phyloP scores from a whole-genome alignment of 148 eudicot genomes.

The Cornus kousa region DNA sequence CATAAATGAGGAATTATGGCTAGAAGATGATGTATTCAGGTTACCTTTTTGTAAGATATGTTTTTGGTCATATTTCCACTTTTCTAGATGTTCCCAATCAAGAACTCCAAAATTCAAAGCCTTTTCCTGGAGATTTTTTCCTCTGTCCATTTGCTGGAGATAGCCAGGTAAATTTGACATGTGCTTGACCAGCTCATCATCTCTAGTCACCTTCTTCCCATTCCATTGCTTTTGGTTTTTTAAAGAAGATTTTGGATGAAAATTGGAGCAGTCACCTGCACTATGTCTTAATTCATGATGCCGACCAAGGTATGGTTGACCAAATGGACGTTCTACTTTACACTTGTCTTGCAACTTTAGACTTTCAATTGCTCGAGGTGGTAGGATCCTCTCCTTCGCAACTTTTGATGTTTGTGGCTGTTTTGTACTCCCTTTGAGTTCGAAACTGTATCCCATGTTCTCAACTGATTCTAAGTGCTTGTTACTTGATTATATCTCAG shows the following conservation, averaged over 20 bases:
- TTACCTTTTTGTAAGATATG: slow-evolving; percentile 14
- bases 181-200: slow-evolving; percentile 73
- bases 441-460: slow-evolving; percentile 28
- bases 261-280: slow-evolving; percentile 18
- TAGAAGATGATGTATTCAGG: slow-evolving; percentile 10
- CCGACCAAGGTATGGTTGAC: slow-evolving; percentile 33
- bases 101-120: slow-evolving; percentile 77
- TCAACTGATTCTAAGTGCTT: slow-evolving; percentile 16
- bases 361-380: slow-evolving; percentile 30
- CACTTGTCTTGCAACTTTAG: slow-evolving; percentile 38
- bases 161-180: slow-evolving; percentile 83
- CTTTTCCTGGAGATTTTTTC: slow-evolving; percentile 51
- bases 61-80: slow-evolving; percentile 52
- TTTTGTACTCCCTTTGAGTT: slow-evolving; percentile 35
- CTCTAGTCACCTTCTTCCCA: slow-evolving; percentile 24
- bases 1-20: slow-evolving; percentile 19
- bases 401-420: slow-evolving; percentile 34
- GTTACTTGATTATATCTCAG: slow-evolving; percentile 22
- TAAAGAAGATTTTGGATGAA: slow-evolving; percentile 26
- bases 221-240: slow-evolving; percentile 21
- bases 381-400: slow-evolving; percentile 36
- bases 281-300: slow-evolving; percentile 31
- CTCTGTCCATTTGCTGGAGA: slow-evolving; percentile 57
- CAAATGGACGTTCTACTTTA: slow-evolving; percentile 28
- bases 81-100: slow-evolving; percentile 77